Evolutionary conservation across 495 filamentous ascomycete genomes (phyloP).

Genomic region (Hypoxylon perforatum): DNA sequence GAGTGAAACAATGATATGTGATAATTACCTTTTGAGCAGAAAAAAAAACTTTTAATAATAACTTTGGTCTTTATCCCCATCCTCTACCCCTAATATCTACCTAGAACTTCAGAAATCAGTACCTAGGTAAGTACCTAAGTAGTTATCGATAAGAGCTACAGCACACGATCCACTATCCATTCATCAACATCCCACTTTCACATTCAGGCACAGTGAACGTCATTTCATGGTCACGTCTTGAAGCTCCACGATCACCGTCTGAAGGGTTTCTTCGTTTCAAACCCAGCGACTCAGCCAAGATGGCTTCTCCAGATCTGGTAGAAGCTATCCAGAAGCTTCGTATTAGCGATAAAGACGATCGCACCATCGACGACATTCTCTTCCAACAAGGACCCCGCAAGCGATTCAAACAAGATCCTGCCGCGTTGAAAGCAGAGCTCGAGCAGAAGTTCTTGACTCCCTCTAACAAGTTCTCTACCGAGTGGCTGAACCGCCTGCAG

Average conservation of each 20-base stretch:
- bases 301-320: conserved; percentile 52
- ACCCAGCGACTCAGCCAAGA: conserved; percentile 27
- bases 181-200: conserved; percentile 17
- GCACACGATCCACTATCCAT: conserved; percentile 6
- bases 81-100: too few relatives aligned
- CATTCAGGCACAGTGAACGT: conserved; percentile 2
- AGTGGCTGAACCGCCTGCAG: conserved; percentile 90
- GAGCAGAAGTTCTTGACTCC: conserved; percentile 84
- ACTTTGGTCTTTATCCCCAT: too few relatives aligned
- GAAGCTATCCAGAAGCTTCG: conserved; percentile 55
- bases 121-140: neutral
- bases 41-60: too few relatives aligned
- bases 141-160: conserved; percentile 20
- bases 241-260: neutral
- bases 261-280: neutral
- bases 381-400: conserved; percentile 66
- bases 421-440: conserved; percentile 72
- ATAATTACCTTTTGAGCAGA: too few relatives aligned
- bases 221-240: conserved; percentile 13
- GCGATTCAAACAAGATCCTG: conserved; percentile 63
- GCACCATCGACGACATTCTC: conserved; percentile 68
- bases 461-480: conserved; percentile 75
- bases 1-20: too few relatives aligned
- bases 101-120: neutral
- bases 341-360: conserved; percentile 36